Conservation (phyloP, 805 yeast species). For the Lipomyces sp. region DNA sequence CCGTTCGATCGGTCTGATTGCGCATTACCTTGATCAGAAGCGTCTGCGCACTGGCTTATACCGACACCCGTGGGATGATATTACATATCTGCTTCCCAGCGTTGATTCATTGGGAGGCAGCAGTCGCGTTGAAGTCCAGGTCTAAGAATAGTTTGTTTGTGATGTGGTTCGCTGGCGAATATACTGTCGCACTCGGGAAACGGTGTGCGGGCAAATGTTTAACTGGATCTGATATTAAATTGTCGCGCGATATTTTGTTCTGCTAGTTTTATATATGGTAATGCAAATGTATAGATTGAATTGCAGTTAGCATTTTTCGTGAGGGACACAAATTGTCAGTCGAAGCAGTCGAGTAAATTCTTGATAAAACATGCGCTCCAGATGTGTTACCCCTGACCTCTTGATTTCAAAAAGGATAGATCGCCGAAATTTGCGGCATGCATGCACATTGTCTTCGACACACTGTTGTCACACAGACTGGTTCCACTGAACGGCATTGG, state of each 20-base stretch:
- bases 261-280: neutral
- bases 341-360: no score
- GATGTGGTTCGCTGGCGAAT: conserved; percentile 1
- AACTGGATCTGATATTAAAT: neutral
- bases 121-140: conserved; percentile 27
- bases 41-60: conserved; percentile 53
- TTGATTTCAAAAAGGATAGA: no score
- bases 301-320: no score
- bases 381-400: no score
- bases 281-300: neutral
- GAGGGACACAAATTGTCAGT: no score
- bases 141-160: conserved; percentile 12
- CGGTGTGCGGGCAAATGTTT: neutral
- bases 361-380: no score
- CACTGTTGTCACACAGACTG: no score
- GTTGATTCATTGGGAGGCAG: conserved; percentile 28
- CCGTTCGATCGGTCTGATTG: conserved; percentile 54
- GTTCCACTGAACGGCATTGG: no score
- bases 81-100: conserved; percentile 45
- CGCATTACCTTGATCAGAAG: conserved; percentile 55
- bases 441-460: no score
- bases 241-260: neutral
- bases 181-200: neutral
- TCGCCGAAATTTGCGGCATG: no score
- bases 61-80: conserved; percentile 57